Evolutionary conservation across 2,329 filamentous ascomycete species (phyloP), one percentile per base, ranked within the genome.

Genomic region (Hypoxylon sp.): DNA sequence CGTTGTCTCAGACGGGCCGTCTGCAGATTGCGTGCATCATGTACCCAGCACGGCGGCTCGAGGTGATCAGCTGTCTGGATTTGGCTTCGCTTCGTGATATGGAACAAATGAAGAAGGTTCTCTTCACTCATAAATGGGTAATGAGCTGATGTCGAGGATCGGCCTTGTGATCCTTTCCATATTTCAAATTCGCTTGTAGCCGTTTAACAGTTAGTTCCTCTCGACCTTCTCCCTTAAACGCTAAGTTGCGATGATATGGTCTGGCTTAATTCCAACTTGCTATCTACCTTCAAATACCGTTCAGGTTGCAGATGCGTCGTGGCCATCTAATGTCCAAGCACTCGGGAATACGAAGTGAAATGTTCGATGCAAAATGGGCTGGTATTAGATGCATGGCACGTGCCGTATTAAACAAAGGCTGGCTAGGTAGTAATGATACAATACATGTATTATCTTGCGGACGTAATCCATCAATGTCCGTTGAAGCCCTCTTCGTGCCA

Each of bases 401-500:
- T 64, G 60, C 62, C 61, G 46, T 60, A 61, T 51, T 54, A 60
- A 70, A 62, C 59, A 68, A 59, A 59, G 31, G 54, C 35, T 46
- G 49, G 64, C 64, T 48, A 5, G 10, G 11, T 37, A 50, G 61
- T 70, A 70, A 61, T 70, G 58, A 53, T 72, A 72, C 68, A 72
- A 54, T 53, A 67, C 17, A 61, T 64, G 42, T 61, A 64, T 22
- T 54, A 30, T 57, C 54, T 30, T 42, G 40, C 33, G 46, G 50
- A 65, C 64, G 50, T 68, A 60, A 70, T 66, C 62, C 40, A 69
- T 77, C 71, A 82, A 64, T 80, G 79, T 57, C 77, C 82, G 72
- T 81, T 80, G 77, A 90, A 90, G 4, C 85, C 87, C 71, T 90
- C 89, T 75, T 90, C 85, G 70, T 89, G 86, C 90, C 90, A 92